Base-by-base conservation (phyloP, 805 yeast genomes). In the Kurtzmaniella fragi region DNA sequence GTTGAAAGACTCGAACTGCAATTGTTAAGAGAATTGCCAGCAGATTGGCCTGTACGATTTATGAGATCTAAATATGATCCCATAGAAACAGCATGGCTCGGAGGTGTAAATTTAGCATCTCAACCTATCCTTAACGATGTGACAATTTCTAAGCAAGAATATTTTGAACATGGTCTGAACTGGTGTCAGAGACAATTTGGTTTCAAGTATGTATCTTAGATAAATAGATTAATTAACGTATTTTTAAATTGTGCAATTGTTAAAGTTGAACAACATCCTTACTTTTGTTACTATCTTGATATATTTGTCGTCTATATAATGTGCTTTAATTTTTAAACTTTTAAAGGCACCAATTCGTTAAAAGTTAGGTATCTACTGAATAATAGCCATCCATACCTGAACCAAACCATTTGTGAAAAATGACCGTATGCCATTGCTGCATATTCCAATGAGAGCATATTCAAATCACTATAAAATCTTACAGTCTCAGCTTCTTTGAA, bases 361-460 rank as follows among this genome's bases (percentile, higher is more conserved):
- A 76, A 75, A 32, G 81, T 79, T 69, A 86, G 76, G 61, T 88
- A 91, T 44, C 90, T 70, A 43, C 95, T 83, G 12, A 81, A 60
- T 5, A 76, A 42, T 54, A 93, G 67, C 96, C 97, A 93, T 1
- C 88, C 82, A 66, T 84, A 85, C 48, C 99, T 72, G 59, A 83
- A 93, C 97, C 97, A 91, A 7, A 84, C 90, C 85, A 93, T 85
- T 59, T 93, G 99, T 2, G 95, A 79, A 45, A 71, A 70, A 61
- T 93, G 98, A 2, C 84, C 95, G 46, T 71, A 71, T 2, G 81
- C 64, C 96, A 91, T 88, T 3, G 95, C 84, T 0, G 83, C 73
- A 39, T 80, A 68, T 31, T 72, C 61, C 40, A 60, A 64, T 40
- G 64, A 59, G 39, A 61, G 56, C 66, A 63, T 65, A 42, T 64